Conservation (phyloP, 2,329 filamentous ascomycete species). For the Tolypocladium sp. region DNA sequence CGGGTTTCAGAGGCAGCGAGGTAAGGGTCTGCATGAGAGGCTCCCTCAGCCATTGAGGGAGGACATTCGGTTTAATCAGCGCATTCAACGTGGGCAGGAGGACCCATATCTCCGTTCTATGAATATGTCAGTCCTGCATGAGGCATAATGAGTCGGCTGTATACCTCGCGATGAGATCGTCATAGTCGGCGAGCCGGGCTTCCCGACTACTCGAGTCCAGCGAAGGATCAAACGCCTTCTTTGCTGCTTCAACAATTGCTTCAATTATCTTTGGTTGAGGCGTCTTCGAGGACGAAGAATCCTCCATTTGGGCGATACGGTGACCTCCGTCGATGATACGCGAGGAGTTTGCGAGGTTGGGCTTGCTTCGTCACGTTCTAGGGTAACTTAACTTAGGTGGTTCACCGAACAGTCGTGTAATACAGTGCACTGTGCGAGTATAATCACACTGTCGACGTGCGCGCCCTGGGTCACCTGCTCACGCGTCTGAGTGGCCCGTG, state of each 20-base stretch:
- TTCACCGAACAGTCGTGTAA: background rate
- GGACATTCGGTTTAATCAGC: conserved; percentile 50
- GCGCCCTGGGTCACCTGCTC: conserved; percentile 15
- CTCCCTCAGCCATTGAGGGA: conserved; percentile 50
- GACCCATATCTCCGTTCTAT: conserved; percentile 32
- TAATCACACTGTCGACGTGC: background rate
- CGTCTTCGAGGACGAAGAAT: conserved; percentile 9
- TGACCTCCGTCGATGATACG: background rate
- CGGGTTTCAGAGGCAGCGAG: conserved; percentile 47
- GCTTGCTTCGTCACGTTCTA: background rate
- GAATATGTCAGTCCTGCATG: conserved; percentile 3
- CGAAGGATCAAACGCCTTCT: conserved; percentile 39
- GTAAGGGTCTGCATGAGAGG: conserved; percentile 50
- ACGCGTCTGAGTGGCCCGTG: conserved; percentile 7
- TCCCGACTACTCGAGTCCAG: conserved; percentile 21
- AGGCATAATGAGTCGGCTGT: conserved; percentile 5
- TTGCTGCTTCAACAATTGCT: conserved; percentile 28
- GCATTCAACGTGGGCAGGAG: conserved; percentile 54
- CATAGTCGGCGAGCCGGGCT: conserved; percentile 29
- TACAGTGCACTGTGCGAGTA: conserved; percentile 1
- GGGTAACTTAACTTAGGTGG: background rate
- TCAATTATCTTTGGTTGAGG: conserved; percentile 21
- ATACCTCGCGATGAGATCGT: conserved; percentile 40
- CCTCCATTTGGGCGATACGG: conserved; percentile 14
- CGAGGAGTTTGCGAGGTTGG: background rate